Evolutionary conservation across 2,329 filamentous ascomycete species (phyloP).

Genomic region (Sporothrix pseudoabietina): DNA sequence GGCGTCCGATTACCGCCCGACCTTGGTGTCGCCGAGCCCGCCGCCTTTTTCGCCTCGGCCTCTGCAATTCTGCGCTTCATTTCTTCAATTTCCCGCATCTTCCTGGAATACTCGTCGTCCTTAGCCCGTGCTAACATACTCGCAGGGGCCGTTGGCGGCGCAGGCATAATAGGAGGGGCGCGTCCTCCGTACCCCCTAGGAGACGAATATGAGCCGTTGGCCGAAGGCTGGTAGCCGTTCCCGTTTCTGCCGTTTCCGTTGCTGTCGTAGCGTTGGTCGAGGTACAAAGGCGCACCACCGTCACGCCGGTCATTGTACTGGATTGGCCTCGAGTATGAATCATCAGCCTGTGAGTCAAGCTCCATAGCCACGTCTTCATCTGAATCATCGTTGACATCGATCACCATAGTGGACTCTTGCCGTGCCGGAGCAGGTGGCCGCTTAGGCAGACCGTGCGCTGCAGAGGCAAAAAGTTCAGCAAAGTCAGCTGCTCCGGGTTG

Average conservation of each 20-base stretch:
- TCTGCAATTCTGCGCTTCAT: constrained; percentile 62
- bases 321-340: constrained; percentile 28
- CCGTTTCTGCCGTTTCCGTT: not conserved
- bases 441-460: constrained; percentile 48
- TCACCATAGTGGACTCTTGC: constrained; percentile 68
- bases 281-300: not conserved
- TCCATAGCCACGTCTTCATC: constrained; percentile 69
- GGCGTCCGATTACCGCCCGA: constrained; percentile 37
- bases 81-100: constrained; percentile 62
- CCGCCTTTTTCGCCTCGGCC: constrained; percentile 56
- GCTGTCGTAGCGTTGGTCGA: constrained; percentile 33
- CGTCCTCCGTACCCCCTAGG: constrained; percentile 47
- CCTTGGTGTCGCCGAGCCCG: constrained; percentile 40
- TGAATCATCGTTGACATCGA: constrained; percentile 76
- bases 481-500: constrained; percentile 68
- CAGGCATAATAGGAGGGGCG: constrained; percentile 44
- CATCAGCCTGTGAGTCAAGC: constrained; percentile 57
- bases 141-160: constrained; percentile 44
- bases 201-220: not conserved
- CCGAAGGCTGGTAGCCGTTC: not conserved
- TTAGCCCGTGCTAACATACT: constrained; percentile 41
- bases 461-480: constrained; percentile 54
- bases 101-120: constrained; percentile 50
- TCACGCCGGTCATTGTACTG: not conserved
- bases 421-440: constrained; percentile 64